Evolutionary conservation across 2,329 filamentous ascomycete species (phyloP), one percentile per base, ranked within the genome.

Genomic region (Metarhizium sp.): DNA sequence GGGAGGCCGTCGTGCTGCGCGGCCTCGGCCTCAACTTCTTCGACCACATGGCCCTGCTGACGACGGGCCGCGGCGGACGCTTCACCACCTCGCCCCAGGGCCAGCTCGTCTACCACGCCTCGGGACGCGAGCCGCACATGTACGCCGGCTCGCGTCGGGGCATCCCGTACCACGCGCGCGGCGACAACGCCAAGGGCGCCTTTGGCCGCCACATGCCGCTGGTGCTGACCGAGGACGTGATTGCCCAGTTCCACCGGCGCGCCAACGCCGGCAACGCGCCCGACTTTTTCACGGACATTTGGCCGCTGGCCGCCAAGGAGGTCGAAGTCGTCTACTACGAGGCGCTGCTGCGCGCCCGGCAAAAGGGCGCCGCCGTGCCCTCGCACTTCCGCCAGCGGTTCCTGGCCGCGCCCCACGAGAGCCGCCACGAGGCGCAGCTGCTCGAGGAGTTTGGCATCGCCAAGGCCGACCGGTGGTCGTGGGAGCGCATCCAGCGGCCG

Each of bases 1-100:
- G 55, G 4, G 51, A 56, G 20, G 6, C 11, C 0, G 55, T 56
- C 11, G 10, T 56, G 10, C 32, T 56, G 8, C 47, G 51, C 16
- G 55, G 55, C 1, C 20, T 56, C 2, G 55, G 55, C 6, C 55
- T 56, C 14, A 56, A 56, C 46, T 56, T 56, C 18, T 56, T 56
- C 25, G 55, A 56, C 40, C 52, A 56, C 51, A n/a, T 56, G 14
- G 16, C 55, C 3, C 10, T 56, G 11, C 32, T 56, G 2, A 56
- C 55, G 6, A 53, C 38, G 10, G 55, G 55, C 0, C 51, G 55
- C 10, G 55, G 55, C 2, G 55, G 55, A 4, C 29, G 18, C 7
- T 56, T 54, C 7, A 25, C 38, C 4, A 38, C 25, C 14, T 29
- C 47, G 6, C 10, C 30, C 1, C 16, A 20, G 5, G 20, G 36